Conservation (phyloP, 352 stramenopile genomes). For the Pythium biforme region DNA sequence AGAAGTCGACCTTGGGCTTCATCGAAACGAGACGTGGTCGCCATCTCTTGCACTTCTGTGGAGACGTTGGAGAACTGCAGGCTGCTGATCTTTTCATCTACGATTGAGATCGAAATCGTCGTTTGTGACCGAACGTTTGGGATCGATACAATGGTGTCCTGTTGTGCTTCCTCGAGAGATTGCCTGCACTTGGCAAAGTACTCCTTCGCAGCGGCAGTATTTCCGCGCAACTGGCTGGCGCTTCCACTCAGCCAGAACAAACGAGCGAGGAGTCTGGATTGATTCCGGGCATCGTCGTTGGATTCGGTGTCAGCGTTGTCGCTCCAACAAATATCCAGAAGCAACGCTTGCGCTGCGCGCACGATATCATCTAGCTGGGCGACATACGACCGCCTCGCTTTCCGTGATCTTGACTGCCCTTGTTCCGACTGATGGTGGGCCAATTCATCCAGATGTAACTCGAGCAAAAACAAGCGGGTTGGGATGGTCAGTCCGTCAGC, state of each 20-base stretch:
- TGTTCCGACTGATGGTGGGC: conserved; percentile 26
- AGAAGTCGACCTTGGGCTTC: conserved; percentile 40
- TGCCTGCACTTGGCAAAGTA: conserved; percentile 60
- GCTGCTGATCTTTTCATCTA: conserved; percentile 50
- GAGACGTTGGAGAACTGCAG: conserved; percentile 60
- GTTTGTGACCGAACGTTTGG: conserved; percentile 45
- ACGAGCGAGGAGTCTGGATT: conserved; percentile 25
- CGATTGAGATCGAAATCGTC: conserved; percentile 36
- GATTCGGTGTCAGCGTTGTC: neutral
- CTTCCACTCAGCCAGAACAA: conserved; percentile 60
- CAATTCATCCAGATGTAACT: conserved; percentile 55
- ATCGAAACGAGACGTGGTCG: conserved; percentile 37
- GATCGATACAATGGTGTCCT: conserved; percentile 22
- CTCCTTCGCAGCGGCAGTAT: conserved; percentile 43
- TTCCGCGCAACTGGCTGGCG: conserved; percentile 45
- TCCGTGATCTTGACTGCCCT: conserved; percentile 10
- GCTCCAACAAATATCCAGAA: conserved; percentile 22
- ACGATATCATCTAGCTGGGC: conserved; percentile 19
- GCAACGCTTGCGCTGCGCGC: conserved; percentile 22
- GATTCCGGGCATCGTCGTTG: neutral
- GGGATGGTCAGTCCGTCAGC: conserved; percentile 30
- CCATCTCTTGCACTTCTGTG: conserved; percentile 44
- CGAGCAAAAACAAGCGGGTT: conserved; percentile 55
- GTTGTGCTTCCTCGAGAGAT: conserved; percentile 5
- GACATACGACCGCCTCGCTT: neutral